Conservation (phyloP, 2,329 filamentous ascomycete genomes). For the Periglandula ipomoeae region DNA sequence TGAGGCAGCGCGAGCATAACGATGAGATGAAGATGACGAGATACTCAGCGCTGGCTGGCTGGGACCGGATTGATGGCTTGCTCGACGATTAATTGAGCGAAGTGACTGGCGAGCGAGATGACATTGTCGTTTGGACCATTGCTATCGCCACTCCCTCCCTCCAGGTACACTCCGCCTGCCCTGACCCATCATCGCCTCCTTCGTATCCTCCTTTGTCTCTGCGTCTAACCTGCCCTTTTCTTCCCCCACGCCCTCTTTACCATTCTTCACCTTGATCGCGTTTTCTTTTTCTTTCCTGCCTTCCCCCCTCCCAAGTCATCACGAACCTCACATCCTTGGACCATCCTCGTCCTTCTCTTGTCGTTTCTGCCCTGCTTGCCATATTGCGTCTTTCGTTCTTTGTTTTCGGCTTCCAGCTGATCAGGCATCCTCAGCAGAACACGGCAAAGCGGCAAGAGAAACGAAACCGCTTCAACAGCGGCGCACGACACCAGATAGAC, state of each 20-base stretch:
- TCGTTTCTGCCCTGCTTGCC: neutral
- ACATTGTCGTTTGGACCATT: no score
- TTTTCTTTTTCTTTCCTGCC: neutral
- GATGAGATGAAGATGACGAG: neutral
- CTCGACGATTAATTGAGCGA: no score
- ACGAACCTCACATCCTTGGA: neutral
- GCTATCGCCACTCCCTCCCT: neutral
- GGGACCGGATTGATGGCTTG: no score
- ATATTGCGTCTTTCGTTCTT: neutral
- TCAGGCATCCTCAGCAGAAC: neutral
- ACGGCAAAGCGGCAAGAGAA: neutral
- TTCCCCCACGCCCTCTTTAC: neutral
- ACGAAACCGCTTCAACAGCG: slow-evolving; percentile 2
- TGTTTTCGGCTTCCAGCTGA: no score
- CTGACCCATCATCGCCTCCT: neutral
- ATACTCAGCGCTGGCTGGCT: neutral
- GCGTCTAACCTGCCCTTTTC: neutral
- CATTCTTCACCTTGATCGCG: neutral
- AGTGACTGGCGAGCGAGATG: no score
- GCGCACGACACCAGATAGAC: neutral
- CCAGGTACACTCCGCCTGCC: neutral
- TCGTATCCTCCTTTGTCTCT: neutral
- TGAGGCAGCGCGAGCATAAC: neutral
- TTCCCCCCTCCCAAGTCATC: neutral
- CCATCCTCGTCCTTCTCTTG: neutral